Conservation (phyloP, 1,284 basidiomycete genomes). For the Fomitiporia mediterranea region DNA sequence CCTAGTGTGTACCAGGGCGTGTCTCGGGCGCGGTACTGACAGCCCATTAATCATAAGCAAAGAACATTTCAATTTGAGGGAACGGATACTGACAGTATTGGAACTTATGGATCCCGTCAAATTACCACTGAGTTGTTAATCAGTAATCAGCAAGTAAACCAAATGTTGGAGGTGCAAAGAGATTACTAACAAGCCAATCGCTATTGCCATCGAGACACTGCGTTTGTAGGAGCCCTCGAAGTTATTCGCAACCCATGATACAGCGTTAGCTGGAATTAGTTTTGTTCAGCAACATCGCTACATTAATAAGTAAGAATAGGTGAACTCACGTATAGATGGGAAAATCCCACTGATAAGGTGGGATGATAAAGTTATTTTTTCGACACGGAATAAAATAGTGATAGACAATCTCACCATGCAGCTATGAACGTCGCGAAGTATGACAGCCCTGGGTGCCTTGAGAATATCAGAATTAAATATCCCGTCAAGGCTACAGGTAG, state of each 20-base stretch:
- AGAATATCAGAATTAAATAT: conserved; percentile 66
- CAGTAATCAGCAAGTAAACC: not conserved
- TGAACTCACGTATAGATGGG: conserved; percentile 54
- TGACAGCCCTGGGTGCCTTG: conserved; percentile 55
- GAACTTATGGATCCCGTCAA: conserved; percentile 43
- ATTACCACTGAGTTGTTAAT: conserved; percentile 38
- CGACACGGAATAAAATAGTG: not conserved
- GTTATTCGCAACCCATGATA: conserved; percentile 66
- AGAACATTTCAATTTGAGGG: conserved; percentile 23
- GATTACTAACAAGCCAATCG: conserved; percentile 41
- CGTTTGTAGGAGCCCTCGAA: conserved; percentile 74
- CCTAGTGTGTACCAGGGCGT: conserved; percentile 47
- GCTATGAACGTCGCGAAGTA: conserved; percentile 71
- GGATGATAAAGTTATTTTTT: too few relatives aligned
- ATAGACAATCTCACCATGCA: conserved; percentile 42
- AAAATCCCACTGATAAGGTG: conserved; percentile 58
- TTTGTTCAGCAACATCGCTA: not conserved
- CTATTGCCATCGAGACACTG: conserved; percentile 65
- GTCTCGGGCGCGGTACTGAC: conserved; percentile 34
- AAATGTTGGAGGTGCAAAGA: not conserved
- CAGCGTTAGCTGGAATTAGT: not conserved
- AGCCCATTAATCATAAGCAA: not conserved
- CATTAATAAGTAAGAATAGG: too few relatives aligned
- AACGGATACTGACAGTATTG: conserved; percentile 34
- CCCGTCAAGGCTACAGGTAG: conserved; percentile 36